These are phyloP conservation scores for Epichloe sylvatica DNA, from an alignment of 2,329 filamentous ascomycete species.

Conservation along the genomic window DNA sequence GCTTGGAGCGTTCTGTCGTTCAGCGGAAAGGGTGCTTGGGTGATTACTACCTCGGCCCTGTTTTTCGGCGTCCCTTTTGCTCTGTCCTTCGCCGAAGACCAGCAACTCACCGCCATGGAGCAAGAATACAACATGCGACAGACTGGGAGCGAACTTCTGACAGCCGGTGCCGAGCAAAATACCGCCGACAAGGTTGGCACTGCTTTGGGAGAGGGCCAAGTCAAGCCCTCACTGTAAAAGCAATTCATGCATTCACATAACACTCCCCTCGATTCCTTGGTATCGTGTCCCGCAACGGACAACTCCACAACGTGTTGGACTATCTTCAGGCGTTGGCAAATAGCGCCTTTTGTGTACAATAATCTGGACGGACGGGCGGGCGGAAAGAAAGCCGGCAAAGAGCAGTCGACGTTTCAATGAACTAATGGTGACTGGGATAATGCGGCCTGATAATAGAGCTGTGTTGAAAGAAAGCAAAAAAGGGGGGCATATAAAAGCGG, in stretches of 20 bases:
- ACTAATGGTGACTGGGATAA: not conserved
- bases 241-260: not conserved
- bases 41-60: slow-evolving; percentile 77
- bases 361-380: not conserved
- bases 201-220: slow-evolving; percentile 31
- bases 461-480: slow-evolving; percentile 6
- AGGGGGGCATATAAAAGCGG: slow-evolving; percentile 12
- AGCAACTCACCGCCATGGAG: slow-evolving; percentile 96
- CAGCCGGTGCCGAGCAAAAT: slow-evolving; percentile 28
- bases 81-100: slow-evolving; percentile 85
- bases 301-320: not conserved
- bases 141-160: slow-evolving; percentile 61
- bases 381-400: not conserved
- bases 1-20: slow-evolving; percentile 48
- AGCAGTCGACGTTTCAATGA: not conserved
- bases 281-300: not conserved
- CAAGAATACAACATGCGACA: slow-evolving; percentile 93
- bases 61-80: slow-evolving; percentile 88
- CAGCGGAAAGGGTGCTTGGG: slow-evolving; percentile 78
- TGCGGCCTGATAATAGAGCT: not conserved
- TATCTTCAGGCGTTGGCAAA: not conserved
- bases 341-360: slow-evolving; percentile 4
- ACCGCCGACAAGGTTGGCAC: slow-evolving; percentile 37
- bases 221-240: slow-evolving; percentile 36
- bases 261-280: not conserved